These are phyloP conservation scores for Trametes cinnabarina DNA, from an alignment of 768 basidiomycete genomes.

Conservation along the genomic window DNA sequence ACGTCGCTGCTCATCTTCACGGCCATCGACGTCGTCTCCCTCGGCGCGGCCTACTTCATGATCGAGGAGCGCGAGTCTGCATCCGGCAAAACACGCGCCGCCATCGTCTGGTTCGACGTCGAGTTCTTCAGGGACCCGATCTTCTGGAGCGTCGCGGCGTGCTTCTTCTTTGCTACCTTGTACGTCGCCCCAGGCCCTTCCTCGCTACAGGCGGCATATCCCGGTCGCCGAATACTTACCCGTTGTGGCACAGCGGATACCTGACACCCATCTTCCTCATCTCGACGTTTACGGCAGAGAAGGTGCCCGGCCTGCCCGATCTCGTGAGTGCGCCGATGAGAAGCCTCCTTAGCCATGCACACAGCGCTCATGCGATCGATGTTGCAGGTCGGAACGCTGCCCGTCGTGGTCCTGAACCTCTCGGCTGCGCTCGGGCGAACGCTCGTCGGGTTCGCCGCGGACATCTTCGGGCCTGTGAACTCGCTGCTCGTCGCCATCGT, in stretches of 20 bases:
- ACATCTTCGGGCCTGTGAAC: constrained; percentile 23
- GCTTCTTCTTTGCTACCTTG: constrained; percentile 24
- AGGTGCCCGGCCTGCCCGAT: constrained; percentile 7
- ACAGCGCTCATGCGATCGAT: neutral
- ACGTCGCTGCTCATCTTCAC: constrained; percentile 34
- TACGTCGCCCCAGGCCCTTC: neutral
- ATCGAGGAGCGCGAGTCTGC: constrained; percentile 30
- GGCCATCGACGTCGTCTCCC: constrained; percentile 27
- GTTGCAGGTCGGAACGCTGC: constrained; percentile 18
- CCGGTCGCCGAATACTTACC: neutral
- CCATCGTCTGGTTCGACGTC: constrained; percentile 23
- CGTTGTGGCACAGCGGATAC: constrained; percentile 13
- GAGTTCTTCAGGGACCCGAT: constrained; percentile 21
- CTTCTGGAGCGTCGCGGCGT: constrained; percentile 24
- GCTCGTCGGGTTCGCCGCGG: constrained; percentile 21
- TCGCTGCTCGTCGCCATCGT: constrained; percentile 17
- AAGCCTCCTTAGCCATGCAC: neutral
- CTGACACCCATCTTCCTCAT: constrained; percentile 23
- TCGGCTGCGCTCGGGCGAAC: constrained; percentile 22
- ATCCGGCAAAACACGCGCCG: neutral
- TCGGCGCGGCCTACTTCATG: constrained; percentile 30
- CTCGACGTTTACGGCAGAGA: constrained; percentile 15
- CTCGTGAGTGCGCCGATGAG: constrained; percentile 4
- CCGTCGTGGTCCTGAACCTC: constrained; percentile 22
- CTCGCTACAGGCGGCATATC: too few species aligned